These are phyloP conservation scores for Cutaneotrichosporon daszewskae DNA, from an alignment of 1,284 basidiomycete species.

Conservation along the genomic window DNA sequence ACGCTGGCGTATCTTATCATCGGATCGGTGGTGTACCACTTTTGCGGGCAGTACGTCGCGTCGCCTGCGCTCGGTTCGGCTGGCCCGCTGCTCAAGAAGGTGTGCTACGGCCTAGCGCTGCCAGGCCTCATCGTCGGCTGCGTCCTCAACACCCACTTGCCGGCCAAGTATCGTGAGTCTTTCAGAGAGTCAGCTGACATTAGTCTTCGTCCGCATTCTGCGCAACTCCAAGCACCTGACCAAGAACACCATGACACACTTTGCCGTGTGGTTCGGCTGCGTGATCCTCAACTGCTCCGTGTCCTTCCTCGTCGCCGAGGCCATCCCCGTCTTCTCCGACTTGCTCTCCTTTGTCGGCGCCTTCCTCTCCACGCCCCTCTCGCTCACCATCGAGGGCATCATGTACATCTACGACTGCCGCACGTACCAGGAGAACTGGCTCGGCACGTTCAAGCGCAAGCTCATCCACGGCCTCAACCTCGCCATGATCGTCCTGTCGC, in stretches of 20 bases:
- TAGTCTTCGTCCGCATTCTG: conserved; percentile 20
- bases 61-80: conserved; percentile 47
- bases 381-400: conserved; percentile 3
- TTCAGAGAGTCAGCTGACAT: conserved; percentile 2
- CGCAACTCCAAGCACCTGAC: conserved; percentile 54
- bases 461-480: conserved; percentile 22
- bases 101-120: conserved; percentile 37
- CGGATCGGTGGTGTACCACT: conserved; percentile 28
- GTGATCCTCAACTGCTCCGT: conserved; percentile 27
- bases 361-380: conserved; percentile 4
- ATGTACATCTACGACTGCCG: conserved; percentile 15
- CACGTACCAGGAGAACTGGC: background rate
- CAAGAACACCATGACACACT: conserved; percentile 55
- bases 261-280: conserved; percentile 54
- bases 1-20: conserved; percentile 16
- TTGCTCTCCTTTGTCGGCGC: conserved; percentile 10
- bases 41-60: conserved; percentile 43
- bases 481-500: conserved; percentile 25
- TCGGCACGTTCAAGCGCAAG: conserved; percentile 1
- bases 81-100: conserved; percentile 43
- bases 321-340: conserved; percentile 15
- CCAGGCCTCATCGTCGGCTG: conserved; percentile 30
- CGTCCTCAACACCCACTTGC: conserved; percentile 24
- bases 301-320: conserved; percentile 16
- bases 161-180: conserved; percentile 1